Percentiles rank a stretch among this genome's conserved stretches.
Evolutionary conservation across 352 stramenopile genomes (phyloP).

Genomic region (Elongisporangium senticosum): DNA sequence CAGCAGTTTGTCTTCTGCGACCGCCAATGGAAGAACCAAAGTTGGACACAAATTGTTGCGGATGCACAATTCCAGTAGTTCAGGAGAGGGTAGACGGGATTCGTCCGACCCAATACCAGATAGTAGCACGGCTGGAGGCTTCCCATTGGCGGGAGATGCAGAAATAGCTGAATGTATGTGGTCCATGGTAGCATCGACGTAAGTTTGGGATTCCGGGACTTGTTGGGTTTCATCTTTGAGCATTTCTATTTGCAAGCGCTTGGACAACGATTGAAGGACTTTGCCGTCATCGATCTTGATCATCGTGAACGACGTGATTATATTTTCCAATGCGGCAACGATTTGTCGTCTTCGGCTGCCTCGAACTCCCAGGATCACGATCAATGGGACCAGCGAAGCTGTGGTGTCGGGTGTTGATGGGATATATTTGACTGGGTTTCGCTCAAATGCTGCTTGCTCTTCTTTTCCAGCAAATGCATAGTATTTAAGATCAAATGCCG

Average conservation of each 20-base stretch:
- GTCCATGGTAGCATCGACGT: constrained; percentile 14
- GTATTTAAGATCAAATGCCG: constrained; percentile 34
- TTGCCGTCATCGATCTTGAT: constrained; percentile 12
- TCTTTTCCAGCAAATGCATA: constrained; percentile 48
- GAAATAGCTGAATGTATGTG: constrained; percentile 11
- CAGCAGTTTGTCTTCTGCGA: constrained; percentile 23
- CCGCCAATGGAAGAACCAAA: constrained; percentile 36
- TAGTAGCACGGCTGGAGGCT: constrained; percentile 9
- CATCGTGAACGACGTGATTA: constrained; percentile 5
- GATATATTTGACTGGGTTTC: constrained; percentile 41
- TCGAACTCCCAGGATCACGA: constrained; percentile 52
- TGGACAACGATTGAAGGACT: constrained; percentile 1
- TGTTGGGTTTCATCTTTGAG: constrained; percentile 11
- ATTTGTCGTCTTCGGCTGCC: constrained; percentile 16
- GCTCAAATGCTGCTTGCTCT: constrained; percentile 40
- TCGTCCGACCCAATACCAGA: constrained; percentile 16
- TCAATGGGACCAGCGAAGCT: constrained; percentile 21
- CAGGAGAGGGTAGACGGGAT: constrained; percentile 27
- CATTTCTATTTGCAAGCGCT: constrained; percentile 13
- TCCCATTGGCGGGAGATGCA: constrained; percentile 3
- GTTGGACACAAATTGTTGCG: constrained; percentile 39
- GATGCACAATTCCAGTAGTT: constrained; percentile 38
- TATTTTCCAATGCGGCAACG: constrained; percentile 4
- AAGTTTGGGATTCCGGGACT: constrained; percentile 4
- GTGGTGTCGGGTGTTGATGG: constrained; percentile 20